Conservation (phyloP, 2,329 filamentous ascomycete species). For the Ascocoryne sarcoides region DNA sequence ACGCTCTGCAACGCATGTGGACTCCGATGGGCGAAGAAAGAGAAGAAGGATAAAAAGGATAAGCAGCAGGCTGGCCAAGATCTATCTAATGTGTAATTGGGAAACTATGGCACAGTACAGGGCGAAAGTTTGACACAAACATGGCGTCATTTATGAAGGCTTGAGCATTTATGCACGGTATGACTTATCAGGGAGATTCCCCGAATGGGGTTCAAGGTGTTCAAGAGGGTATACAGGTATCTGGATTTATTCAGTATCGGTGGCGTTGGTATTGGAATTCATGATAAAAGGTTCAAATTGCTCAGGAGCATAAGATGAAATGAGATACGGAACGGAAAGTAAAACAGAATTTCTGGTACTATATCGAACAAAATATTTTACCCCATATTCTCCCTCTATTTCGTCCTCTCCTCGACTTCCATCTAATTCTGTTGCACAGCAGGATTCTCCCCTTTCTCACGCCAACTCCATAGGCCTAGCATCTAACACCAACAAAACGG, state of each 20-base stretch:
- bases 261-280: not conserved
- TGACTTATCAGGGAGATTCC: not conserved
- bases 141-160: not conserved
- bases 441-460: too few species aligned
- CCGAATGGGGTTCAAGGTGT: not conserved
- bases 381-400: too few species aligned
- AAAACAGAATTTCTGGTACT: not conserved
- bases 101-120: not conserved
- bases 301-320: not conserved
- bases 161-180: not conserved
- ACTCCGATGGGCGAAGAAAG: conserved; percentile 66
- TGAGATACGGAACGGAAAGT: not conserved
- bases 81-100: not conserved
- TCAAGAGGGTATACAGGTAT: not conserved
- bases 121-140: too few species aligned
- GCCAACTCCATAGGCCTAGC: too few species aligned
- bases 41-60: conserved; percentile 52
- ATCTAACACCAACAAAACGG: too few species aligned
- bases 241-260: not conserved
- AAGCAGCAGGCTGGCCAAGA: not conserved
- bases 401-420: too few species aligned
- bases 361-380: too few species aligned
- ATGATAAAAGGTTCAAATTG: not conserved
- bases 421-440: too few species aligned
- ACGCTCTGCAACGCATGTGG: conserved; percentile 95